A percentile compares a stretch with the other conserved stretches of the same genome.
Evolutionary conservation across 192 early-diverging fungal species (phyloP).

Genomic region (Thoreauomyces humboldtii): DNA sequence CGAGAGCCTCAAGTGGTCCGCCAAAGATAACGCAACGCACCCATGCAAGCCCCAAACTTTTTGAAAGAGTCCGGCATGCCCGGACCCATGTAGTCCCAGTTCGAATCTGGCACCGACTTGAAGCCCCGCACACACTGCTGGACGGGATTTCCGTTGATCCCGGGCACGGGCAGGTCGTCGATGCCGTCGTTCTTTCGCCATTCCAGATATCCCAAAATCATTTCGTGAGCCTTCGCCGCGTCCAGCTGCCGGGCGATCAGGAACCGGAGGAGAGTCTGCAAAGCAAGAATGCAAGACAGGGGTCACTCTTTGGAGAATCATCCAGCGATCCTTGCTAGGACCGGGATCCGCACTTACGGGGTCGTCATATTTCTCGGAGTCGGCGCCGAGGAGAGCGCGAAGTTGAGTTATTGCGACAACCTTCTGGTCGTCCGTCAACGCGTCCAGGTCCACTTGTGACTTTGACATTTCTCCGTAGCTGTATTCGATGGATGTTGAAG

Average conservation of each 20-base stretch:
- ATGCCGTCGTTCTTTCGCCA: constrained; percentile 34
- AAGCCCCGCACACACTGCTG: constrained; percentile 32
- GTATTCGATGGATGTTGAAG: too few relatives aligned
- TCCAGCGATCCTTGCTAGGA: neutral
- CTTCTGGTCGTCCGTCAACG: constrained; percentile 20
- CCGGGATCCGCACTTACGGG: neutral
- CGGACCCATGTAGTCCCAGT: constrained; percentile 18
- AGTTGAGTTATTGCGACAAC: constrained; percentile 4
- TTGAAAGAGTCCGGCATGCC: constrained; percentile 32
- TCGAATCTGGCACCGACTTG: constrained; percentile 20
- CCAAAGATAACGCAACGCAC: too few relatives aligned
- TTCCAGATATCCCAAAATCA: constrained; percentile 27
- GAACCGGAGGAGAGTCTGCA: constrained; percentile 30
- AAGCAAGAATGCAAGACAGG: neutral
- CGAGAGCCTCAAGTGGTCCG: too few relatives aligned
- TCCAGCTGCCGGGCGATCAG: constrained; percentile 35
- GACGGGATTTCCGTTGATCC: constrained; percentile 22
- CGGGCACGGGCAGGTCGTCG: constrained; percentile 32
- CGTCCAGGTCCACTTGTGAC: constrained; percentile 17
- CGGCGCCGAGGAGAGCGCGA: constrained; percentile 19
- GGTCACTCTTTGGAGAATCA: too few relatives aligned
- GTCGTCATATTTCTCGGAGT: constrained; percentile 16
- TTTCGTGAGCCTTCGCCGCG: constrained; percentile 29
- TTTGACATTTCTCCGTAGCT: too few relatives aligned
- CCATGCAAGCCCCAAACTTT: constrained; percentile 26